Percentiles rank a stretch among this genome's conserved stretches.
Conservation (phyloP, 2,329 filamentous ascomycete species). For the Botrytis hyacinthi region DNA sequence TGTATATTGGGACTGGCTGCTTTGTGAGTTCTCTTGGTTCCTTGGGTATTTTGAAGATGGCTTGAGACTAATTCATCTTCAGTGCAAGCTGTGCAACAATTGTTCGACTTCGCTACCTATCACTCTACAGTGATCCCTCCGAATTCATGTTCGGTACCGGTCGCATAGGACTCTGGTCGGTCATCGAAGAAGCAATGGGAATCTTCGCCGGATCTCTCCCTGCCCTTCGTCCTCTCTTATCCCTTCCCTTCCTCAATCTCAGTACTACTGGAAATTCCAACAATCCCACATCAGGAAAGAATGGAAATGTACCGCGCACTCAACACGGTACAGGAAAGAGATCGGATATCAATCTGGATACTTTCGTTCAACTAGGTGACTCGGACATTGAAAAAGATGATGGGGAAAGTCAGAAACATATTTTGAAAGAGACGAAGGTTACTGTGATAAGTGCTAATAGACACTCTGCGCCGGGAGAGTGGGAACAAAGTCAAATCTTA, state of each 20-base stretch:
- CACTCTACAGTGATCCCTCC: slow-evolving; percentile 41
- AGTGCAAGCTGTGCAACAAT: slow-evolving; percentile 42
- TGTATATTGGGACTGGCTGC: slow-evolving; percentile 39
- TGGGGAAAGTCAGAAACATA: slow-evolving; percentile 42
- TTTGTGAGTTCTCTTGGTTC: slow-evolving; percentile 36
- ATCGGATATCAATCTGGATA: slow-evolving; percentile 28
- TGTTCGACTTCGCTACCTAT: slow-evolving; percentile 46
- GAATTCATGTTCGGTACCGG: slow-evolving; percentile 45
- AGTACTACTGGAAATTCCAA: slow-evolving; percentile 17
- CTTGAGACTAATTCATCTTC: slow-evolving; percentile 21
- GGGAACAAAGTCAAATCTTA: slow-evolving; percentile 23
- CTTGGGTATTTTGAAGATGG: background rate
- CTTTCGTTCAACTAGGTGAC: slow-evolving; percentile 28
- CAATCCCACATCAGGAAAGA: background rate
- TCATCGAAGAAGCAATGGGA: slow-evolving; percentile 50
- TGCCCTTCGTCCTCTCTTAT: slow-evolving; percentile 46
- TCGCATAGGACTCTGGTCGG: slow-evolving; percentile 47
- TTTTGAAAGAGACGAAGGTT: slow-evolving; percentile 41
- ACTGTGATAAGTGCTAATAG: slow-evolving; percentile 30
- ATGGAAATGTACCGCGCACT: slow-evolving; percentile 20
- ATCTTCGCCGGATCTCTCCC: slow-evolving; percentile 50
- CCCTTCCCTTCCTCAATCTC: slow-evolving; percentile 32
- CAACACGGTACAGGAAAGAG: slow-evolving; percentile 4
- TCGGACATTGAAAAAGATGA: slow-evolving; percentile 26
- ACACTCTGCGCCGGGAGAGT: slow-evolving; percentile 26